Percentiles rank a stretch among this genome's conserved stretches.
These are phyloP conservation scores for Beauveria sp. DNA, from an alignment of 2,329 filamentous ascomycete genomes.

Conservation along the genomic window DNA sequence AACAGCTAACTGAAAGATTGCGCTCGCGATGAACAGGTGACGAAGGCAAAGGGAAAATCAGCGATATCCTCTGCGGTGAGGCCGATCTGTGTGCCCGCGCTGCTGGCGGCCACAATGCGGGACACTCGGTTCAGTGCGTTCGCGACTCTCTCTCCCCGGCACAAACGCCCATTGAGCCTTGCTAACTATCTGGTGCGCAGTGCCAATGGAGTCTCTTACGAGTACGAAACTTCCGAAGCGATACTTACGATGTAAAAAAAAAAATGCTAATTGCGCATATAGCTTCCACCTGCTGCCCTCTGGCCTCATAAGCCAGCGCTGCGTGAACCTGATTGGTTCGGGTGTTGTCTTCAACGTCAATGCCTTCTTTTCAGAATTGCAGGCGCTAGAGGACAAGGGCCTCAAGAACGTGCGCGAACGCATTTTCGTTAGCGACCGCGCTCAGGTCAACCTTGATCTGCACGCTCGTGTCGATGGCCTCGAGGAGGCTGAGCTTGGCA, in stretches of 20 bases:
- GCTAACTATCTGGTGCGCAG: slow-evolving; percentile 11
- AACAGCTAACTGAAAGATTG: neutral
- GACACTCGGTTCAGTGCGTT: slow-evolving; percentile 14
- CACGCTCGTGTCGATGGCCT: slow-evolving; percentile 63
- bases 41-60: slow-evolving; percentile 24
- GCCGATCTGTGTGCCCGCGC: slow-evolving; percentile 27
- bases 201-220: slow-evolving; percentile 29
- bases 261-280: slow-evolving; percentile 18
- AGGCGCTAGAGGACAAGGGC: slow-evolving; percentile 32
- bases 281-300: slow-evolving; percentile 58
- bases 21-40: neutral
- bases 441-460: slow-evolving; percentile 57
- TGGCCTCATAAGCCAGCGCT: slow-evolving; percentile 58
- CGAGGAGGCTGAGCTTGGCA: slow-evolving; percentile 48
- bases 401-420: slow-evolving; percentile 31
- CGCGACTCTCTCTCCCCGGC: slow-evolving; percentile 11
- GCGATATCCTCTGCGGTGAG: slow-evolving; percentile 25
- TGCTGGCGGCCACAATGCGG: slow-evolving; percentile 19
- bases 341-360: slow-evolving; percentile 58
- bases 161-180: neutral
- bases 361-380: slow-evolving; percentile 34
- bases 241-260: neutral
- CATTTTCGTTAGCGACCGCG: slow-evolving; percentile 57
- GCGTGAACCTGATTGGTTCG: slow-evolving; percentile 67
- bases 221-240: slow-evolving; percentile 17